Evolutionary conservation across 331 rosid species (phyloP).

Genomic region (Erythrophleum ivorense): DNA sequence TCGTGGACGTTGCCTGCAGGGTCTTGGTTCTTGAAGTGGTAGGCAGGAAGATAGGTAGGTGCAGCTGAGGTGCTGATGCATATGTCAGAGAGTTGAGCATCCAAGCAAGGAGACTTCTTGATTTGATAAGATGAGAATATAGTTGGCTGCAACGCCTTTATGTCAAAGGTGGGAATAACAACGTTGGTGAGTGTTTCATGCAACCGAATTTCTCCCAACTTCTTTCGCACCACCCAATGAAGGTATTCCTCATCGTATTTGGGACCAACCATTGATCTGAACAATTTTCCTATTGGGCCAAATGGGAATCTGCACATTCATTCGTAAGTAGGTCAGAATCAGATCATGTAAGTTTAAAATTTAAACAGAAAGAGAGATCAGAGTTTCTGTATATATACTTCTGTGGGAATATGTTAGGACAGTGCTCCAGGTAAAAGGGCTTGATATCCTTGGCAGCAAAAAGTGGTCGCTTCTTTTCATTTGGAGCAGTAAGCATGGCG

Average conservation of each 20-base stretch:
- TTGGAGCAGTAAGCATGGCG: conserved; percentile 11
- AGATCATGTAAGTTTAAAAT: background rate
- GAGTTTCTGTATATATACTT: background rate
- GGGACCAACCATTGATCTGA: conserved; percentile 27
- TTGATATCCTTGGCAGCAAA: conserved; percentile 53
- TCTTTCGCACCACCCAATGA: conserved; percentile 10
- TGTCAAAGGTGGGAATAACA: conserved; percentile 49
- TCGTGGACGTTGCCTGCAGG: conserved; percentile 19
- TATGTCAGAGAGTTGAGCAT: conserved; percentile 42
- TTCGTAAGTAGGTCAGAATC: background rate
- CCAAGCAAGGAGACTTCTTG: conserved; percentile 2
- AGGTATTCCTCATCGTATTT: conserved; percentile 38
- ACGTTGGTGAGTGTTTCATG: conserved; percentile 39
- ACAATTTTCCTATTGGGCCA: background rate
- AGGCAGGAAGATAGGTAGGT: conserved; percentile 44
- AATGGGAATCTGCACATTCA: background rate
- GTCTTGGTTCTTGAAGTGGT: conserved; percentile 35
- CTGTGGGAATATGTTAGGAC: conserved; percentile 51
- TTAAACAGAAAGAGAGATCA: background rate
- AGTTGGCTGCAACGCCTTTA: conserved; percentile 45
- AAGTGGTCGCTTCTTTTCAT: conserved; percentile 46
- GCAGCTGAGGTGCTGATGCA: conserved; percentile 48
- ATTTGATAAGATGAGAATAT: conserved; percentile 44
- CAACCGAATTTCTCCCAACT: conserved; percentile 23
- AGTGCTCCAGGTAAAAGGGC: conserved; percentile 47